Base-by-base conservation (phyloP, 169 alveolate species). In the Babesia divergens region DNA sequence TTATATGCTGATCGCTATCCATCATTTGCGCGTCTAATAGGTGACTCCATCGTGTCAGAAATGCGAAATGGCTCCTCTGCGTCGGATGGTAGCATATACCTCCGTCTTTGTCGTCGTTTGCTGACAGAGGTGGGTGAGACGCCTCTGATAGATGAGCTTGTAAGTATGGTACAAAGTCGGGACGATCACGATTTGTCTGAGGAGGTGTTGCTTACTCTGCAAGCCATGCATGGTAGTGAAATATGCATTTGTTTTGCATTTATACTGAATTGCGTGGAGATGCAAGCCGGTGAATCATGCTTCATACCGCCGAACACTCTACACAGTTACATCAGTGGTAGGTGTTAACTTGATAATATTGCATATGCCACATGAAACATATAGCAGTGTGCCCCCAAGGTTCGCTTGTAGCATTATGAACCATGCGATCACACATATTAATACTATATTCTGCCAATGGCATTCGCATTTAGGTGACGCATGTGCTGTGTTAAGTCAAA, bases 291-390 rank as follows among this genome's bases (percentile, higher is more conserved):
- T 8, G 95, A 95, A 50, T 92, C 96, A 34, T 66, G 94, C 11
- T 76, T 91, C 47, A 91, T 97, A 28, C 92, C 88, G 16, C 95
- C 98, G 16, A 95, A 96, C 74, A 92, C 94, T 22, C 94, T 97
- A 18, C 99, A 97, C 87, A 94, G 98, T 4, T 97, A 96, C 75
- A 72, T 96, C 13, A 65, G 90, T 44, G 86, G 86, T 20, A n/a
- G n/a, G n/a, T n/a, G n/a, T n/a, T n/a, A n/a, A n/a, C n/a, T n/a
- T n/a, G n/a, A n/a, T n/a, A n/a, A n/a, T n/a, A n/a, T n/a, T n/a
- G n/a, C n/a, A n/a, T n/a, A n/a, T n/a, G n/a, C n/a, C n/a, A n/a
- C n/a, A n/a, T n/a, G n/a, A n/a, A n/a, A n/a, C n/a, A n/a, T n/a
- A n/a, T n/a, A n/a, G n/a, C n/a, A n/a, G n/a, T n/a, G n/a, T n/a